A percentile compares a stretch with the other conserved stretches of the same genome.
phyloP scores from a whole-genome alignment of 108 stramenopile genomes.

The Stephanodiscus minutulus region DNA sequence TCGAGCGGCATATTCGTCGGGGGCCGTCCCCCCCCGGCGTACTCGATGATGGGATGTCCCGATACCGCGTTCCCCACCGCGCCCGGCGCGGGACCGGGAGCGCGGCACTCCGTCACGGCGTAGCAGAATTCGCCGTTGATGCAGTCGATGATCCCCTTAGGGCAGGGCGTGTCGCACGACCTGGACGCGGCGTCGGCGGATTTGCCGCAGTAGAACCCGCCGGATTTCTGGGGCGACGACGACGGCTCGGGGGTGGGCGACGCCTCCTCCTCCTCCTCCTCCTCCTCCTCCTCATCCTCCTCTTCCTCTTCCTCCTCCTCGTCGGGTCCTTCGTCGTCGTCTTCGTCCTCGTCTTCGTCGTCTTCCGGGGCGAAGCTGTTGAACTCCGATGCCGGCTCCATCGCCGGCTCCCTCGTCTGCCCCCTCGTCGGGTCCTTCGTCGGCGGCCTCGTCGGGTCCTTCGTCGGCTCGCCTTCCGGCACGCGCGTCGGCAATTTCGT shows the following conservation, averaged over 20 bases:
- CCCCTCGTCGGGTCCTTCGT: conserved; percentile 5
- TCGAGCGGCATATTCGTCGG: not conserved
- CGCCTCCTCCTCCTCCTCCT: not conserved
- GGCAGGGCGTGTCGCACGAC: conserved; percentile 21
- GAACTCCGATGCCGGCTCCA: too few species aligned
- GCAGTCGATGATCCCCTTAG: conserved; percentile 22
- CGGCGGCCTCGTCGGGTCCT: conserved; percentile 6
- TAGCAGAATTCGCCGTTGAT: conserved; percentile 22
- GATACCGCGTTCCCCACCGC: not conserved
- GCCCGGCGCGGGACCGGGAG: not conserved
- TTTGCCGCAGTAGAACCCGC: conserved; percentile 26
- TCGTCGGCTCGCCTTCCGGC: conserved; percentile 5
- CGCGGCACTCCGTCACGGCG: conserved; percentile 16
- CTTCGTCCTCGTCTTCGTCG: conserved; percentile 3
- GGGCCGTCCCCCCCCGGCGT: not conserved
- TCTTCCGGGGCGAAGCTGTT: too few species aligned
- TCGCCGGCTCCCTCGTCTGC: not conserved
- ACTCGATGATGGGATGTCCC: not conserved
- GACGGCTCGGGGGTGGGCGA: not conserved
- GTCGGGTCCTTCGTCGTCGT: not conserved
- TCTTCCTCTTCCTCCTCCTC: not conserved
- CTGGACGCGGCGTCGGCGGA: conserved; percentile 10
- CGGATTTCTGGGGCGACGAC: not conserved
- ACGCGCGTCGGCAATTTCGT: conserved; percentile 12
- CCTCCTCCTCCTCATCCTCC: not conserved